Evolutionary conservation across 1,139 yeast species (phyloP).

Genomic region (Suhomyces bokatorum): DNA sequence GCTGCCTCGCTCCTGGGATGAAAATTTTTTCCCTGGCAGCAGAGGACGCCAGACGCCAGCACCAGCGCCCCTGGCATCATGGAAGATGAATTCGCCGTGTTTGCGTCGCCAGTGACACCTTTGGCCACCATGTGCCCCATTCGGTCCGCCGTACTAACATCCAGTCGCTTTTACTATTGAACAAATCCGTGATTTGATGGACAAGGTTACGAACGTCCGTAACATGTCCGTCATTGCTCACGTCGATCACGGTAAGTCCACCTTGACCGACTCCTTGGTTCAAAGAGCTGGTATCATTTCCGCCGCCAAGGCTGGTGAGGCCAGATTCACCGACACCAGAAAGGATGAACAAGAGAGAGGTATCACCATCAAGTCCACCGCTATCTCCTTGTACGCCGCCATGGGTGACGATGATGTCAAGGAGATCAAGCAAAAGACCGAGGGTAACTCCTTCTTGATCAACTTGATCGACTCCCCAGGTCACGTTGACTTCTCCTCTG

Average conservation of each 20-base stretch:
- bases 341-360: constrained; percentile 99
- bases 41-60: background rate
- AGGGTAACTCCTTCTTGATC: constrained; percentile 91
- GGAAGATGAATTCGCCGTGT: too few species aligned
- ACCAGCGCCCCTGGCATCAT: too few species aligned
- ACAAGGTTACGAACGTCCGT: constrained; percentile 99
- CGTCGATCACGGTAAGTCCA: constrained; percentile 99
- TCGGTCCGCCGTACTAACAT: constrained; percentile 16
- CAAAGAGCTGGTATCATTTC: constrained; percentile 99
- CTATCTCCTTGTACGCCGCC: constrained; percentile 92
- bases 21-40: constrained; percentile 2
- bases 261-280: constrained; percentile 98
- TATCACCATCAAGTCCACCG: constrained; percentile 98
- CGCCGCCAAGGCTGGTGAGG: constrained; percentile 99
- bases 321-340: constrained; percentile 99
- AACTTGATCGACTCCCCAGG: constrained; percentile 99
- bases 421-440: constrained; percentile 95
- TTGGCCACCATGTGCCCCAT: too few species aligned
- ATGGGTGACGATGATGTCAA: constrained; percentile 88
- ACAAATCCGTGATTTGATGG: constrained; percentile 99
- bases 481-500: constrained; percentile 99
- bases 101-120: too few species aligned
- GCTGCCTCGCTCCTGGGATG: background rate
- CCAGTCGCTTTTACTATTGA: constrained; percentile 75
- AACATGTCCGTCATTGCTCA: constrained; percentile 99